A percentile compares a stretch with the other conserved stretches of the same genome.
These are phyloP conservation scores for Cryptosporidium ubiquitum DNA, from an alignment of 169 alveolate genomes.

Conservation along the genomic window DNA sequence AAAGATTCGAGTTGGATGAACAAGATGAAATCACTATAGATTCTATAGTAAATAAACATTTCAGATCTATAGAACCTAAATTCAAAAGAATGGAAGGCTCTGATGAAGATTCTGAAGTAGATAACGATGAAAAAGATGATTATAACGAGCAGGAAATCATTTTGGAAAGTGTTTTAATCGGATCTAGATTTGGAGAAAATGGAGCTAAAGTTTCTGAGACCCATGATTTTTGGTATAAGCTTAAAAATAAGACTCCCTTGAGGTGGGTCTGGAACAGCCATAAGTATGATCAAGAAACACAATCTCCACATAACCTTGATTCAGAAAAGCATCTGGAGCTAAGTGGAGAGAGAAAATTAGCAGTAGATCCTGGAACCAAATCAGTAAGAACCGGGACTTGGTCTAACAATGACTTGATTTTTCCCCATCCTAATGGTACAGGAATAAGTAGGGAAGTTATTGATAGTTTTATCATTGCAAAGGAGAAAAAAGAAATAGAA, in stretches of 20 bases:
- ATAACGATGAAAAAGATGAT: neutral
- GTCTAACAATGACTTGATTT: neutral
- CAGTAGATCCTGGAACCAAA: neutral
- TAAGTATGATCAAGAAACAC: neutral
- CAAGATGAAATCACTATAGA: neutral
- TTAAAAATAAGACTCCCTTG: conserved; percentile 36
- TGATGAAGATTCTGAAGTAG: neutral
- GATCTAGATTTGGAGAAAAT: neutral
- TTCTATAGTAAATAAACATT: neutral
- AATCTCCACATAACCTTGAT: neutral
- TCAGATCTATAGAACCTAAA: neutral
- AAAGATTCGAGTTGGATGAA: neutral
- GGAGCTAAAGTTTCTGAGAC: neutral
- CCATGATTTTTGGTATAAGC: conserved; percentile 40
- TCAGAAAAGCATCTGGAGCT: too few relatives aligned
- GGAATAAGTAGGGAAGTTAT: conserved; percentile 19
- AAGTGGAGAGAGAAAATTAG: neutral
- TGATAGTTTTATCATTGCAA: conserved; percentile 17
- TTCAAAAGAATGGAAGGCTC: neutral
- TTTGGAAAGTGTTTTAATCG: neutral
- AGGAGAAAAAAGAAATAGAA: conserved; percentile 33
- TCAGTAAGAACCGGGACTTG: neutral
- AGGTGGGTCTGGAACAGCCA: conserved; percentile 52
- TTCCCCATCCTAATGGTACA: conserved; percentile 37
- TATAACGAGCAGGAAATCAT: neutral